Base-by-base conservation (phyloP, 805 yeast species). In the Candida multigemmis region DNA sequence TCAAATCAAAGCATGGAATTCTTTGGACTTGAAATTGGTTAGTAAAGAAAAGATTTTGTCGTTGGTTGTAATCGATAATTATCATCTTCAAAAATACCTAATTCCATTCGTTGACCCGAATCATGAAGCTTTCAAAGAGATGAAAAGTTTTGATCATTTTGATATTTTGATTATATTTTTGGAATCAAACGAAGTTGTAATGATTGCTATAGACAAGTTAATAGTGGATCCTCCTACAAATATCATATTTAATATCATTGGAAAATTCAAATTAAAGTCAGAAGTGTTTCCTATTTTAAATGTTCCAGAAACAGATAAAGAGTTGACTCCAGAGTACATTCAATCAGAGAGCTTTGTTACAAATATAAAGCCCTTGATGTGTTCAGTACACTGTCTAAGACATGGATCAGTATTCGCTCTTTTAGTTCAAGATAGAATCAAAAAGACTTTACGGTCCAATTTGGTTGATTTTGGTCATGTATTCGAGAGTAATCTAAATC, bases 1-100 rank as follows among this genome's bases (percentile, higher is more conserved):
- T 29, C 67, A 66, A 23, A 62, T 77, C 12, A 74, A 64, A 34
- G 56, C 60, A 24, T 75, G 83, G 74, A 78, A 77, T 1, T 52
- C 66, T 4, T 35, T 60, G 19, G 58, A 60, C 21, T 33, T 60
- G 25, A 28, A 35, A 10, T 19, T 25, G 8, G 19, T 38, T 32
- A 38, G 60, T n/a, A 41, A 28, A 23, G 26, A 27, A 24, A 17
- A 28, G 28, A 29, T 31, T 5, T 24, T 36, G 3, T 25, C 24
- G 7, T 28, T 31, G 7, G 35, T 33, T 18, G 36, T 68, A 3
- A 36, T 69, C 3, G 74, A 69, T 30, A 57, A 53, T 31, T 38
- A 42, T 14, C 38, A 49, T 25, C 41, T 65, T 14, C 53, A 50
- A 6, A 32, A 36, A 16, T 52, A 56, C 3, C 21, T 43, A 7